Evolutionary conservation across 768 basidiomycete genomes (phyloP), one percentile per base, ranked within the genome.

Genomic region (Mycena albidolilacea): DNA sequence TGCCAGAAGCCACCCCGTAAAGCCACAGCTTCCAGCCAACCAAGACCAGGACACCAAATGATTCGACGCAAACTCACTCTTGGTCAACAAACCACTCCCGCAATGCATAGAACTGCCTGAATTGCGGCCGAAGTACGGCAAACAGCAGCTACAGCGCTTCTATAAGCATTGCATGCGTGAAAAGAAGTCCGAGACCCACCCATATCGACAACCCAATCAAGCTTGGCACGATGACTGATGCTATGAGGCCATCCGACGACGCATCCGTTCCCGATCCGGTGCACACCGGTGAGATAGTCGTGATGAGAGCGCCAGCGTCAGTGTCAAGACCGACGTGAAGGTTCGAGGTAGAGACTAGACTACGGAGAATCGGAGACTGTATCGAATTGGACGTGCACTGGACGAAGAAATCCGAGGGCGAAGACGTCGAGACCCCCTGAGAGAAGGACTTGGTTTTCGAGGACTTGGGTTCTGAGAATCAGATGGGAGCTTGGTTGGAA

Each of bases 1-100:
- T 30, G 30, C 30, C 30, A 30, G 30, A 30, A 30, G 30, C 3
- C 30, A 30, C 30, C 30, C 30, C 30, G 30, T 30, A 30, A 30
- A 30, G 30, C 30, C 30, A 30, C 30, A 30, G 30, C 30, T 30
- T 30, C 30, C 30, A 30, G 30, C 30, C 30, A 30, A 30, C 30
- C 30, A 30, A 30, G 30, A 30, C 30, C 30, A 30, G 30, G 30
- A 30, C 30, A 30, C 30, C 30, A 30, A 30, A 30, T 30, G 3
- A 30, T 30, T 54, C 2, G 7, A 54, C 8, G 23, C 23, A 19
- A 3, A 86, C 91, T 82, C 79, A 95, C 93, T 89, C 88, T 81
- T 85, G 88, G 57, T 88, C 90, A 15, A 91, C 87, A 79, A 95
- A 95, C 93, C 93, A 95, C 78, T 94, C 92, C 77, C 93, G 84